Evolutionary conservation across 257 asterid species (phyloP), one percentile per base, ranked within the genome.

Genomic region (Nicotiana noctiflora): DNA sequence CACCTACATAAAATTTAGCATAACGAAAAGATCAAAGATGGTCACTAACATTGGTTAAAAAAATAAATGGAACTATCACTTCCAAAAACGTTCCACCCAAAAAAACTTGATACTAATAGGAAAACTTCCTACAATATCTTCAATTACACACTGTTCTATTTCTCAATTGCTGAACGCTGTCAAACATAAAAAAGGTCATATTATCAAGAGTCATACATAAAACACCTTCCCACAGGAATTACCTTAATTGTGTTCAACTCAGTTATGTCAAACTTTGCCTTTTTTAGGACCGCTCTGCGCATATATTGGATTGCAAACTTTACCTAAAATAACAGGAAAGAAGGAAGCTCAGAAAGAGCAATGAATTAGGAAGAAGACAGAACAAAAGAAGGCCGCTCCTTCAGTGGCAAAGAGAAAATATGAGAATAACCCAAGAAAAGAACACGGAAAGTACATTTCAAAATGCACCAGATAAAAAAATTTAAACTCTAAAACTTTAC

Each of bases 251-350:
- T 86, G 85, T 92, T 94, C 84, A 94, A 86, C 77, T 92, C 97
- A 51, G 40, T 81, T 77, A 94, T 94, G 88, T 94, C 98, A 85
- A 94, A 94, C 84, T 94, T 94, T 3, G 98, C 98, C 90, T 90
- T 94, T 70, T 89, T 93, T 85, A 84, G 88, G 79, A 94, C 86
- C 14, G 95, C 93, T 87, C 93, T 89, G 80, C 95, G 85, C 97
- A 94, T 94, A 67, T 85, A 94, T 81, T 94, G 98, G 84, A 94
- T 94, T 17, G 97, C 98, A 84, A 93, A 91, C 84, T 94, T 94
- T 70, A 94, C 97, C 98, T 94, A 61, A 66, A 84, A 17, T 13
- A 60, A 83, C 19, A 66, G 53, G 34, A 75, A 70, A 66, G 61
- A 32, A 80, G 18, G 32, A 46, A 27, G 29, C 46, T 21, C 3